A percentile compares a stretch with the other conserved stretches of the same genome.
Evolutionary conservation across 495 filamentous ascomycete genomes (phyloP).

Genomic region (Staphylotrichum longicolle): DNA sequence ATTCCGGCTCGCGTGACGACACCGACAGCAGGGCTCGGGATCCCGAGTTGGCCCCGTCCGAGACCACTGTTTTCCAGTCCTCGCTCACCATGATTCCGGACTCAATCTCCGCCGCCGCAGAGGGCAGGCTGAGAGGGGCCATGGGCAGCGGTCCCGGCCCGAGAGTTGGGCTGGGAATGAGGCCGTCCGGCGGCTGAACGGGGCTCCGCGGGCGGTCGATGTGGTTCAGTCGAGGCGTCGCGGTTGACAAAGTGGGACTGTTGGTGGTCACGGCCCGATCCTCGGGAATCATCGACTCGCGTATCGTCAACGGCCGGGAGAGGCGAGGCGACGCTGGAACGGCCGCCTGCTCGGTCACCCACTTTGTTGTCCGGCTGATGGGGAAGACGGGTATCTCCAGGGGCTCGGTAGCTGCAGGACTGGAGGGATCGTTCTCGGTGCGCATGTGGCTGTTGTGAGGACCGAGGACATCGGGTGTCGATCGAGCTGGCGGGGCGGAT

Average conservation of each 20-base stretch:
- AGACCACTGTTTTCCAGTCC: slow-evolving; percentile 1
- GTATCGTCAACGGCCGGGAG: background rate
- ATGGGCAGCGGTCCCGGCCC: background rate
- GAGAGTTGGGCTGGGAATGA: background rate
- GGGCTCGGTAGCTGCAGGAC: background rate
- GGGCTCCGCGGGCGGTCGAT: background rate
- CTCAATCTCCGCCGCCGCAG: background rate
- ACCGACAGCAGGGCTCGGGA: background rate
- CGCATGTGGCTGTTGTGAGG: background rate
- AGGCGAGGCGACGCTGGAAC: background rate
- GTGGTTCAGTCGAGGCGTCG: too few relatives aligned
- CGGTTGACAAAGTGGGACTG: background rate
- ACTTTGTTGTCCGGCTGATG: background rate
- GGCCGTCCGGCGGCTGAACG: background rate
- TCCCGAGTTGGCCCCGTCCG: background rate
- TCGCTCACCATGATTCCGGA: background rate
- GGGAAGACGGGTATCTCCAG: background rate
- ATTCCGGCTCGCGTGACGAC: slow-evolving; percentile 27
- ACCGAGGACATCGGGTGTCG: background rate
- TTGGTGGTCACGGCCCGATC: background rate
- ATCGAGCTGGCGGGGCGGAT: background rate
- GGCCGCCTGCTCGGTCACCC: slow-evolving; percentile 2
- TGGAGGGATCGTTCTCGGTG: background rate
- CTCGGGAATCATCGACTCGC: background rate
- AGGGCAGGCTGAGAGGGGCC: background rate